Evolutionary conservation across 2,329 filamentous ascomycete genomes (phyloP), one percentile per base, ranked within the genome.

Genomic region (Claviceps sp.): DNA sequence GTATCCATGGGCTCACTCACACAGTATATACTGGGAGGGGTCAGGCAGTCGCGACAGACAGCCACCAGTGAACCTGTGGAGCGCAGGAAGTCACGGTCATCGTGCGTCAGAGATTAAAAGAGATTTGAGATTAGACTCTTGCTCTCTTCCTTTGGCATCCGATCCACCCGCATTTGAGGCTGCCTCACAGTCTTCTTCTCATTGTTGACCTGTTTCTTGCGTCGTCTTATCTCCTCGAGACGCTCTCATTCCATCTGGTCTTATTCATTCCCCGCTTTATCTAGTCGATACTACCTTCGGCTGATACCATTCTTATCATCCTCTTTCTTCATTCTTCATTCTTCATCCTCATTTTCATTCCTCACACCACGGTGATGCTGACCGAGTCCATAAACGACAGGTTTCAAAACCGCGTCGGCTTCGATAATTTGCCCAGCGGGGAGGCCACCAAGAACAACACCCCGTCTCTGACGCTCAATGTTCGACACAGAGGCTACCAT

Each of bases 401-500:
- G 60, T 81, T 80, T 62, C 72, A 76, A 58, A 69, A 71, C 37
- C 78, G 80, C 65, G 77, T 82, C 53, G 77, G 74, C 39, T 82
- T 82, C 61, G 78, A 80, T 67, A 81, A 80, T 57, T 69, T 81
- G 38, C 71, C 74, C 40, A 68, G 73, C 43, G 77, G 77, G 60
- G 78, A 81, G 59, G 69, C 75, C 6, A 80, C 77, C 13, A 77
- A 79, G 59, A 74, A 74, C 61, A 80, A 80, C 60, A 75, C 75
- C 2, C 71, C 75, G 20, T 88, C 88, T 5, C 79, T 95, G 58
- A 94, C 88, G 0, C 73, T 95, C 53, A 89, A 89, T 61, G 80
- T 86, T 58, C 87, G 88, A 62, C 90, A 96, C 66, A 85, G 85
- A 58, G 88, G 90, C 57, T 95, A 93, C 67, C 82, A 87, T 59